Evolutionary conservation across 768 basidiomycete species (phyloP).

Genomic region (Termitomyces titanicus): DNA sequence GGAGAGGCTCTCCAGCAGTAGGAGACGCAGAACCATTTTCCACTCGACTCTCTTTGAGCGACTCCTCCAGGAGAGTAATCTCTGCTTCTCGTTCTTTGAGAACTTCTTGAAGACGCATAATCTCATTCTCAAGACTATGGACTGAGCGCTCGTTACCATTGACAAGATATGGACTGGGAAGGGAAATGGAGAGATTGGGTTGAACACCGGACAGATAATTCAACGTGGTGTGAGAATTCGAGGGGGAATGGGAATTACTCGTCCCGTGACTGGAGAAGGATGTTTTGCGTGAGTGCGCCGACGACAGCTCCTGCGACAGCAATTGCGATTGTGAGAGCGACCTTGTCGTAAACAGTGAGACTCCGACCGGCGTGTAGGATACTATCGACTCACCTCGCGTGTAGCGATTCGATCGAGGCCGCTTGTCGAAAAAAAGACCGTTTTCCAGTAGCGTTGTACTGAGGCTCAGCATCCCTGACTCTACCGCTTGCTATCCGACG

Average conservation of each 20-base stretch:
- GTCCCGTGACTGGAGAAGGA: slow-evolving; percentile 77
- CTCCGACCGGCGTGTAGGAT: slow-evolving; percentile 3
- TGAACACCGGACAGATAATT: slow-evolving; percentile 26
- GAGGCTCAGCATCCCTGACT: slow-evolving; percentile 43
- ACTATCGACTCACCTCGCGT: slow-evolving; percentile 61
- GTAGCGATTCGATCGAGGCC: slow-evolving; percentile 84
- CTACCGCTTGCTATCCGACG: slow-evolving; percentile 52
- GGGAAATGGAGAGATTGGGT: slow-evolving; percentile 59
- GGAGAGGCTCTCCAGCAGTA: slow-evolving; percentile 12
- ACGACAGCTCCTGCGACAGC: slow-evolving; percentile 95
- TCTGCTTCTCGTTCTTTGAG: slow-evolving; percentile 91
- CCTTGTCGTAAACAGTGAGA: slow-evolving; percentile 35
- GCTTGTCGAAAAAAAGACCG: slow-evolving; percentile 87
- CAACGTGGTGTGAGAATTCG: slow-evolving; percentile 46
- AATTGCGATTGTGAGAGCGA: slow-evolving; percentile 93
- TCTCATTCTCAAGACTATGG: slow-evolving; percentile 87
- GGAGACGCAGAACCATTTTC: slow-evolving; percentile 17
- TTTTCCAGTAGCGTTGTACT: slow-evolving; percentile 47
- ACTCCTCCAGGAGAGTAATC: slow-evolving; percentile 70
- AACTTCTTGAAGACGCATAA: slow-evolving; percentile 92
- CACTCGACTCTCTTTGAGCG: slow-evolving; percentile 35
- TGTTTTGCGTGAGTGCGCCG: slow-evolving; percentile 79
- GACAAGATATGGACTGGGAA: slow-evolving; percentile 35
- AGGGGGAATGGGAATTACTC: slow-evolving; percentile 59
- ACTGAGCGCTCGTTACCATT: slow-evolving; percentile 66